Evolutionary conservation across 495 filamentous ascomycete species (phyloP).

Genomic region (Annulohypoxylon maeteangense): DNA sequence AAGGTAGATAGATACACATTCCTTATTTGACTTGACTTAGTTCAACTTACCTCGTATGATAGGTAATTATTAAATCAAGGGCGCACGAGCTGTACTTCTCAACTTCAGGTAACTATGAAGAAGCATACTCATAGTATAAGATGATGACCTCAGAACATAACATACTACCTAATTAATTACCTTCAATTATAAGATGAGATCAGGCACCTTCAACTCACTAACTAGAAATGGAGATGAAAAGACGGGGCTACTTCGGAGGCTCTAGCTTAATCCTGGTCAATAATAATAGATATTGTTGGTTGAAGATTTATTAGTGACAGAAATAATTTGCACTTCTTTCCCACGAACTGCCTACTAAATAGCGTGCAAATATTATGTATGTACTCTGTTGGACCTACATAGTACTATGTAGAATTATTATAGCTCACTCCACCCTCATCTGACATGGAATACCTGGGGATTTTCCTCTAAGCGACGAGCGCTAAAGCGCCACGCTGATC

Average conservation of each 20-base stretch:
- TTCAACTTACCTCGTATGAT: neutral
- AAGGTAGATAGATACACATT: no score
- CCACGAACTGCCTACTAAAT: conserved; percentile 27
- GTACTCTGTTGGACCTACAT: conserved; percentile 7
- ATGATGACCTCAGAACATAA: no score
- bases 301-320: conserved; percentile 25
- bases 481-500: conserved; percentile 49
- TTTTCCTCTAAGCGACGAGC: conserved; percentile 45
- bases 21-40: neutral
- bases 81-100: conserved; percentile 3
- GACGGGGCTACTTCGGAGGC: conserved; percentile 46
- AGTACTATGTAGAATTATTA: conserved; percentile 24
- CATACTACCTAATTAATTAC: no score
- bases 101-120: conserved; percentile 17
- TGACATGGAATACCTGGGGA: conserved; percentile 42
- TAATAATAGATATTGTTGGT: conserved; percentile 30
- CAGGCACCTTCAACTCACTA: conserved; percentile 18
- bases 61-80: neutral
- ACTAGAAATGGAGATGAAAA: conserved; percentile 31
- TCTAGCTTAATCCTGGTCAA: conserved; percentile 38
- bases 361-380: conserved; percentile 30
- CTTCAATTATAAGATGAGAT: conserved; percentile 23
- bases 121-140: conserved; percentile 7
- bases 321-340: conserved; percentile 33
- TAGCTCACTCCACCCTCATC: conserved; percentile 42